phyloP scores from a whole-genome alignment of 164 flowering plant species.

The Platanus orientalis region DNA sequence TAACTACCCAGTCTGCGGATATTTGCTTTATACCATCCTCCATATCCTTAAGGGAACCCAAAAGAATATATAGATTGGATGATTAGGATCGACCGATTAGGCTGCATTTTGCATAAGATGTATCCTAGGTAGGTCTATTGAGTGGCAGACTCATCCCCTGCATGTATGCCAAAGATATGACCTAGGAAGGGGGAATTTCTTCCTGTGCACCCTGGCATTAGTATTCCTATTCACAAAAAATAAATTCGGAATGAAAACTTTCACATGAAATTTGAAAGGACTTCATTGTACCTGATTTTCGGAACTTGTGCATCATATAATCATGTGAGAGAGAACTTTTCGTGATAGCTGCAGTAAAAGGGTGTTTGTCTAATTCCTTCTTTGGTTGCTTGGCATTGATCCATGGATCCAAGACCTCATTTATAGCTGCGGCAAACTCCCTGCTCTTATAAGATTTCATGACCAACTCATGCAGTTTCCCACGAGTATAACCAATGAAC shows the following conservation, averaged over 20 bases:
- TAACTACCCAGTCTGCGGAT: too few species aligned
- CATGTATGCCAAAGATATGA: neutral
- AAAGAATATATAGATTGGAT: neutral
- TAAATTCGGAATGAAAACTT: neutral
- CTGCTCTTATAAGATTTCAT: constrained; percentile 94
- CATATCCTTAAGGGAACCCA: neutral
- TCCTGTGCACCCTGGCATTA: neutral
- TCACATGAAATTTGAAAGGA: neutral
- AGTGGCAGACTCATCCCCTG: neutral
- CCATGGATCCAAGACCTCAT: constrained; percentile 97
- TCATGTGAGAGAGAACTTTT: constrained; percentile 18
- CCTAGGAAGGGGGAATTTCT: neutral
- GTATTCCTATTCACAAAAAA: neutral
- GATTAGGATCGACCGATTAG: neutral
- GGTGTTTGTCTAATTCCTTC: constrained; percentile 63
- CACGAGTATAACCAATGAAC: constrained; percentile 82
- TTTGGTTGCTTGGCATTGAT: constrained; percentile 75
- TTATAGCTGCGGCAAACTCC: constrained; percentile 88
- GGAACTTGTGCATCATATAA: constrained; percentile 16
- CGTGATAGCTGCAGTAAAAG: constrained; percentile 19
- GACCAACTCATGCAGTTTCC: constrained; percentile 90
- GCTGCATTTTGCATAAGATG: neutral
- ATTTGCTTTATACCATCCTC: too few species aligned
- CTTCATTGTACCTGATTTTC: constrained; percentile 40
- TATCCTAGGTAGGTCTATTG: neutral